These are phyloP conservation scores for Penicillium decumbens DNA, from an alignment of 2,329 filamentous ascomycete species.

Conservation along the genomic window DNA sequence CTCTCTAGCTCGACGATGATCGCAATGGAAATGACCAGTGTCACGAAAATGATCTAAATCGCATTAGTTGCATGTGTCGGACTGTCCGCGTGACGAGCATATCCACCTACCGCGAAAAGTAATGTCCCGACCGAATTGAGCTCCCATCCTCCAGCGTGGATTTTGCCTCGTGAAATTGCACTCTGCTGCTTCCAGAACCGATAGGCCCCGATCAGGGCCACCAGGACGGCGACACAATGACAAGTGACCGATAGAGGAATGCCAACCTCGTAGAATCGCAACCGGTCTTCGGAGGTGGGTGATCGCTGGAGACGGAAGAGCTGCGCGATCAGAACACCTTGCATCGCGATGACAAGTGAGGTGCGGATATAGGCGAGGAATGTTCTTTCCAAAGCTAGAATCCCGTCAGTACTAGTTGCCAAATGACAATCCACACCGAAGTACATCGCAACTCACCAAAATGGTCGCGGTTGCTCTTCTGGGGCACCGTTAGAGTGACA, in stretches of 20 bases:
- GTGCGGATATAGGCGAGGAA: constrained; percentile 70
- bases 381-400: constrained; percentile 65
- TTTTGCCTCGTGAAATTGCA: constrained; percentile 55
- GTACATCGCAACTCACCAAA: constrained; percentile 30
- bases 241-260: constrained; percentile 52
- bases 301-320: constrained; percentile 56
- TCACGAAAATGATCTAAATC: constrained; percentile 16
- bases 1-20: constrained; percentile 18
- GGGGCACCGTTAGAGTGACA: constrained; percentile 36
- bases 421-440: not conserved
- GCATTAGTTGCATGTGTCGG: constrained; percentile 1
- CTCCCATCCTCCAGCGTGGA: constrained; percentile 58
- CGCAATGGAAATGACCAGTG: constrained; percentile 16
- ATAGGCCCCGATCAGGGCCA: constrained; percentile 52
- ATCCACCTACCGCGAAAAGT: constrained; percentile 47
- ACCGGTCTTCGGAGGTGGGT: constrained; percentile 35
- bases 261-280: constrained; percentile 59
- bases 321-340: constrained; percentile 62
- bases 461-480: constrained; percentile 42
- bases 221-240: constrained; percentile 50
- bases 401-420: not conserved
- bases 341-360: constrained; percentile 62
- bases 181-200: constrained; percentile 60
- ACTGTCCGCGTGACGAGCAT: not conserved
- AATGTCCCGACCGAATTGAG: constrained; percentile 47